Base-by-base conservation (phyloP, 2,329 filamentous ascomycete species). In the Sordariomycetes sp. region DNA sequence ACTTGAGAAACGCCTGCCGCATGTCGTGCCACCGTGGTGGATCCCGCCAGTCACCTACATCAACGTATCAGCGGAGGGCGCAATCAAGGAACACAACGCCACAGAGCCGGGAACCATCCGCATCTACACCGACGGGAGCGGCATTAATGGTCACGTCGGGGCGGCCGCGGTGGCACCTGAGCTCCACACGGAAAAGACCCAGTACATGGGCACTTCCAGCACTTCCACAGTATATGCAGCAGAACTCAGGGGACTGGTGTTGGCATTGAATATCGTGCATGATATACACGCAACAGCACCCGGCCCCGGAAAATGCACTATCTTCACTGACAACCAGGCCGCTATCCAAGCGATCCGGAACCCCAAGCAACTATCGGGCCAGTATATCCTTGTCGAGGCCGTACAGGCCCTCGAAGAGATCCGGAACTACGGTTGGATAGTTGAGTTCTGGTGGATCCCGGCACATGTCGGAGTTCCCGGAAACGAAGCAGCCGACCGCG, bases 251-350 rank as follows among this genome's bases (percentile, higher is more conserved):
- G 66, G 65, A 24, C 59, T 70, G 2, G 61, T 61, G 22, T 61
- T 68, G 24, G 64, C 63, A 32, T 54, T 69, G 34, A 61, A 66
- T 35, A 67, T 67, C 8, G 57, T 62, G 52, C 59, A 61, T 34
- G 60, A 66, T 34, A 58, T 63, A 54, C 53, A 64, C 14, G 43
- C 57, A 48, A 56, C 37, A 50, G 61, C 50, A 11, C 24, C 12
- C 18, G 52, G 43, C 32, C 57, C 62, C 50, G 61, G 63, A 54
- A 63, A 60, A 53, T 65, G 60, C 59, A 60, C 59, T 58, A 65
- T 68, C 59, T 70, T 69, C 57, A 68, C 66, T 20, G 63, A 69
- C 56, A 71, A 69, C 58, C 62, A 70, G 52, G 67, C 66, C 10
- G 65, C 66, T 32, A 68, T 69, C 28, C 61, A 64, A 59, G 67